phyloP scores from a whole-genome alignment of 225 moss, liverwort and hornwort genomes.

The Straminergon stramineum region DNA sequence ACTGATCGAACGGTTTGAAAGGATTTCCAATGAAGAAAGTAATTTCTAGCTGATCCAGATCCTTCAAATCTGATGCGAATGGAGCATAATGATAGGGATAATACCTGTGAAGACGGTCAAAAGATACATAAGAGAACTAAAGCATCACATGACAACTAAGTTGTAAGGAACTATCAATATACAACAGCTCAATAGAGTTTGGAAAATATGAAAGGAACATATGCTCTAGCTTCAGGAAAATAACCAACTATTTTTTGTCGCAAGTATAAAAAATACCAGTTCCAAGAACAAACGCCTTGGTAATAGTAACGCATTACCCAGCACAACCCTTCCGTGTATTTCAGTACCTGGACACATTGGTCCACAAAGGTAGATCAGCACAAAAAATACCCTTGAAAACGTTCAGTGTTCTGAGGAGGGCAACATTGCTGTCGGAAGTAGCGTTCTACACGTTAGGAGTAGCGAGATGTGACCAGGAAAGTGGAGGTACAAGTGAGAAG shows the following conservation, averaged over 20 bases:
- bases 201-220: not conserved
- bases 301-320: slow-evolving; percentile 99
- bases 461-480: not conserved
- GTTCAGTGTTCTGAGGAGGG: not conserved
- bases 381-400: not conserved
- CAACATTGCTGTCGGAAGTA: not conserved
- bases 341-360: slow-evolving; percentile 52
- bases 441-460: not conserved
- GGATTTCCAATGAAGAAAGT: slow-evolving; percentile 84
- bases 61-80: slow-evolving; percentile 85
- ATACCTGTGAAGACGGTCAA: slow-evolving; percentile 40
- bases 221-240: not conserved
- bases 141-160: not conserved
- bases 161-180: not conserved
- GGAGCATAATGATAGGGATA: slow-evolving; percentile 99
- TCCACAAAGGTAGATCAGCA: not conserved
- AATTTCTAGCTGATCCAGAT: slow-evolving; percentile 82
- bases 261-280: slow-evolving; percentile 33
- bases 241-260: not conserved
- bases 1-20: slow-evolving; percentile 96
- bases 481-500: not conserved
- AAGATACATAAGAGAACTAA: not conserved
- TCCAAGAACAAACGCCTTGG: slow-evolving; percentile 99
- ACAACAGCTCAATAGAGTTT: not conserved
- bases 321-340: slow-evolving; percentile 90